These are phyloP conservation scores for Colletotrichum sp. DNA, from an alignment of 2,329 filamentous ascomycete species.

Conservation along the genomic window DNA sequence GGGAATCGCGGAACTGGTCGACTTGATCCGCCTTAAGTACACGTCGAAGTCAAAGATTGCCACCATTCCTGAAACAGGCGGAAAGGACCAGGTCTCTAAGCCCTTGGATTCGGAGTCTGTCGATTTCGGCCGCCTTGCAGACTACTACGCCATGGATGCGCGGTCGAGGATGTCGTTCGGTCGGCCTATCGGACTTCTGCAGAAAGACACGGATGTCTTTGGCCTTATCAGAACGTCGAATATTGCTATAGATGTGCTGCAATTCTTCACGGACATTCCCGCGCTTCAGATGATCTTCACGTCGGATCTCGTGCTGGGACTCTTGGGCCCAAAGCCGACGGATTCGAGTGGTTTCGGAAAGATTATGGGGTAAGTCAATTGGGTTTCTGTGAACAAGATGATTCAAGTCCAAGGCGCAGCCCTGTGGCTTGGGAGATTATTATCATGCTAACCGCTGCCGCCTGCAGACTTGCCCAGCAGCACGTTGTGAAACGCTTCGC, in stretches of 20 bases:
- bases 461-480: neutral
- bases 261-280: constrained; percentile 12
- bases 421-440: neutral
- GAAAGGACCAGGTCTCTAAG: neutral
- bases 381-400: neutral
- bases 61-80: neutral
- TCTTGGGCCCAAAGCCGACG: neutral
- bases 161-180: constrained; percentile 10
- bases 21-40: constrained; percentile 5
- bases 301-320: neutral
- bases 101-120: neutral
- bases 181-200: neutral
- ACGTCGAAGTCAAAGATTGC: neutral
- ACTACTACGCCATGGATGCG: constrained; percentile 17
- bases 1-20: constrained; percentile 10
- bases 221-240: neutral
- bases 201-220: neutral
- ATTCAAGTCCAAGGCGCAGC: neutral
- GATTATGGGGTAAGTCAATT: neutral
- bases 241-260: neutral
- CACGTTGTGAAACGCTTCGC: neutral
- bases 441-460: neutral
- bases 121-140: constrained; percentile 21
- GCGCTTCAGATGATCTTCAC: neutral
- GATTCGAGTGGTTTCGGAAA: constrained; percentile 8